Conservation (phyloP, 2,329 filamentous ascomycete species). For the Hortaea werneckii region DNA sequence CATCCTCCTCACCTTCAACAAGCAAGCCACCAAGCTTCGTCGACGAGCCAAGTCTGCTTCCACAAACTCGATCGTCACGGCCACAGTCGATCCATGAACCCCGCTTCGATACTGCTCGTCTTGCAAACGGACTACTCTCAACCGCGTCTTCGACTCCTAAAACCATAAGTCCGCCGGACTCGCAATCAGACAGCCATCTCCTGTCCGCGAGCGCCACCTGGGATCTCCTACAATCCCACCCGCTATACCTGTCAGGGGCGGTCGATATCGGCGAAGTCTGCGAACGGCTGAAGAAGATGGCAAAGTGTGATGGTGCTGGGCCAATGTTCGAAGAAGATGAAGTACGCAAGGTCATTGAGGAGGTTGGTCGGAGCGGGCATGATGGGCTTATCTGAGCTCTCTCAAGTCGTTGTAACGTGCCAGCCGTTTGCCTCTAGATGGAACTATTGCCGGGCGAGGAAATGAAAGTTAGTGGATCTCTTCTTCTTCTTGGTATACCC, state of each 20-base stretch:
- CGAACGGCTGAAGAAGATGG: constrained; percentile 62
- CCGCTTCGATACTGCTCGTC: constrained; percentile 6
- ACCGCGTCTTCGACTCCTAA: constrained; percentile 8
- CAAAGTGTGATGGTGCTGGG: constrained; percentile 73
- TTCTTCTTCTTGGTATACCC: background rate
- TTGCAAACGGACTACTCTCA: constrained; percentile 13
- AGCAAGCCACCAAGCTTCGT: constrained; percentile 31
- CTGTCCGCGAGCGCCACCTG: constrained; percentile 71
- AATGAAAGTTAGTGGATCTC: background rate
- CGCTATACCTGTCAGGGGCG: constrained; percentile 63
- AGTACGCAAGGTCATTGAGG: constrained; percentile 64
- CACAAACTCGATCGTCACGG: constrained; percentile 11
- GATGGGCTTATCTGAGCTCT: constrained; percentile 52
- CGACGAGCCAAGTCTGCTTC: constrained; percentile 17
- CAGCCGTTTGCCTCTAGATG: too few relatives aligned
- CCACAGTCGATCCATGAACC: constrained; percentile 10
- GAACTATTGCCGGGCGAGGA: too few relatives aligned
- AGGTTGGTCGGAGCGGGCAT: constrained; percentile 64
- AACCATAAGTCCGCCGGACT: constrained; percentile 3
- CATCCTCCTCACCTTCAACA: constrained; percentile 38
- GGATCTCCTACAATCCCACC: constrained; percentile 78
- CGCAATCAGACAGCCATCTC: constrained; percentile 41
- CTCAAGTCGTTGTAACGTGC: too few relatives aligned
- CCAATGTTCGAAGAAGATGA: constrained; percentile 76
- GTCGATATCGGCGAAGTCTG: constrained; percentile 76